Evolutionary conservation across 2,329 filamentous ascomycete species (phyloP), one percentile per base, ranked within the genome.

Genomic region (Curvularia sp.): DNA sequence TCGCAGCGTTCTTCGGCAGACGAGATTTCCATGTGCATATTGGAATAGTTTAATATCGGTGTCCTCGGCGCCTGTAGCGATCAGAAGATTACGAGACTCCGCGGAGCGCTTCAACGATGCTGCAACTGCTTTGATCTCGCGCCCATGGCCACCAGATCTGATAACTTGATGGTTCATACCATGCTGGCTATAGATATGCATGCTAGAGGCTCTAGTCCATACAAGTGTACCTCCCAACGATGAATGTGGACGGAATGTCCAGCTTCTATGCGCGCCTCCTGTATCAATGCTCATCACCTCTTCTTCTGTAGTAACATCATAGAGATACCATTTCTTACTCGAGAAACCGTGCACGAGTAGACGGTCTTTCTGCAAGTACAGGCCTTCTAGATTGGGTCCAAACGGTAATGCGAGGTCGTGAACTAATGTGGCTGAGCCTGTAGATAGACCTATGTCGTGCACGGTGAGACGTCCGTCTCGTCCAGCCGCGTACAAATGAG

Each of bases 181-280:
- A 3, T 55, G 59, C 30, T 83, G 79, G 2, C 71, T 76, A 53
- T 45, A 69, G 0, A 83, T 72, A 59, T 84, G 79, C 53, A 87
- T 80, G 60, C 64, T 77, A 1, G 86, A 85, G 5, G 87, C 87
- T 74, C 91, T 89, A 3, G 89, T 94, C 84, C 91, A 97, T 0
- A 91, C 83, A 58, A 96, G 87, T 27, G 81, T 82, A 1, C 83
- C 83, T 39, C 78, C 59, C 73, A 71, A 9, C 23, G 47, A 38
- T 3, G 39, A 49, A 28, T 49, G 30, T 28, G 73, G 75, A 19
- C 75, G 71, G 61, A 84, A 91, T 2, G 86, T 84, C 83, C 92
- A 97, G 30, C 84, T 88, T 53, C 94, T 86, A 71, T 97, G 92
- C 0, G 88, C 88, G 32, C 94, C 94, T 54, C 93, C 94, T 71